Evolutionary conservation across 2,329 filamentous ascomycete genomes (phyloP).

Genomic region (Thielaviopsis punctulata): DNA sequence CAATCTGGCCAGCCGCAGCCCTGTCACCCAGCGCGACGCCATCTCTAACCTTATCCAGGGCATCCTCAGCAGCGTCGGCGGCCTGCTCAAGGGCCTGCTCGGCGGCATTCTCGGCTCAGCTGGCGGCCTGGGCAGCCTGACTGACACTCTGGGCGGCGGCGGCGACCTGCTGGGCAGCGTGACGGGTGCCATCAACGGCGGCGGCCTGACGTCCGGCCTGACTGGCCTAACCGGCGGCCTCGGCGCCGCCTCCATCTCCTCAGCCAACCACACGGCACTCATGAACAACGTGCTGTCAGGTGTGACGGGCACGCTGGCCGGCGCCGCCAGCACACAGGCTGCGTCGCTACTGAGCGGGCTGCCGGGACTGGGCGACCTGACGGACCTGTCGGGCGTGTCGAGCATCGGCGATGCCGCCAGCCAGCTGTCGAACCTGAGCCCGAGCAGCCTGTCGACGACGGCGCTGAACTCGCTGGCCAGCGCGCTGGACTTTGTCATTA

Average conservation of each 20-base stretch:
- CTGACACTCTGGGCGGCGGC: not conserved
- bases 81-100: not conserved
- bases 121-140: not conserved
- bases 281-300: not conserved
- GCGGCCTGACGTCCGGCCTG: not conserved
- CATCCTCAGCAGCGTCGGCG: slow-evolving; percentile 1
- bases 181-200: not conserved
- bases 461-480: not conserved
- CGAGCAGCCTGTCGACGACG: not conserved
- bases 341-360: not conserved
- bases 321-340: not conserved
- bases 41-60: not conserved
- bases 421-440: not conserved
- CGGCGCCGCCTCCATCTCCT: not conserved
- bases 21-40: not conserved
- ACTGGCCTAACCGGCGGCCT: not conserved
- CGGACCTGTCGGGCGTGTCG: not conserved
- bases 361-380: not conserved
- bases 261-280: not conserved
- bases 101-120: not conserved
- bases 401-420: not conserved
- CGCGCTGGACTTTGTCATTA: slow-evolving; percentile 2
- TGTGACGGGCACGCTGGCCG: not conserved
- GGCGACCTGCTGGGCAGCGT: not conserved
- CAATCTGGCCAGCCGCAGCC: not conserved